Percentiles rank a stretch among this genome's conserved stretches.
These are phyloP conservation scores for Blastocystis sp. DNA, from an alignment of 352 stramenopile genomes.

Conservation along the genomic window DNA sequence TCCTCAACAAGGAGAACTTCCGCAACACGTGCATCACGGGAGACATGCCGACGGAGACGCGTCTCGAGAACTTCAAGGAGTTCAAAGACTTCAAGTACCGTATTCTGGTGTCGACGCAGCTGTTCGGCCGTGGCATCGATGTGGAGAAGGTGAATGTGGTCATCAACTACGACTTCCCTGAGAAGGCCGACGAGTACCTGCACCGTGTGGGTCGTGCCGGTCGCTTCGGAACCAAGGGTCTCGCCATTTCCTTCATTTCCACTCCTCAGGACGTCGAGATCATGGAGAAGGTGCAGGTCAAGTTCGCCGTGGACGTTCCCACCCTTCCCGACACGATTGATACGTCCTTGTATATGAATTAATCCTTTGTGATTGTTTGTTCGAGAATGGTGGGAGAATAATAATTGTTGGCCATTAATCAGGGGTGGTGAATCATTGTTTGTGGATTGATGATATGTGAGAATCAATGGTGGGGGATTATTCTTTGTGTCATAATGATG, in stretches of 20 bases:
- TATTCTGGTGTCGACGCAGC: constrained; percentile 97
- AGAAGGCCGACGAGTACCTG: constrained; percentile 95
- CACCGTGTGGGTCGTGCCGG: constrained; percentile 93
- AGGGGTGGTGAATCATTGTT: background rate
- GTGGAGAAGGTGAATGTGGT: constrained; percentile 99
- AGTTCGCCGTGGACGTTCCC: constrained; percentile 99
- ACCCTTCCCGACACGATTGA: constrained; percentile 98
- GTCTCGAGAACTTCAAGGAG: constrained; percentile 95
- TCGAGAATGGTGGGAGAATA: background rate
- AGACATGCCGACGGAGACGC: constrained; percentile 78
- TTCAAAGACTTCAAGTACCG: constrained; percentile 99
- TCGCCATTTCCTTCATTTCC: constrained; percentile 99
- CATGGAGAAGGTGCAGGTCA: constrained; percentile 93
- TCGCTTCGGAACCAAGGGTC: constrained; percentile 98
- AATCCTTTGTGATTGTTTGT: constrained; percentile 1
- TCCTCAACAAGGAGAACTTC: constrained; percentile 99
- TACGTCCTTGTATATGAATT: constrained; percentile 93
- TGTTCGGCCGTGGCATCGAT: constrained; percentile 99
- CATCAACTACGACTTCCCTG: constrained; percentile 99
- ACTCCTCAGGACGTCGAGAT: constrained; percentile 94
- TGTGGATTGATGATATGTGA: background rate
- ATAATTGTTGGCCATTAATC: constrained; percentile 11
- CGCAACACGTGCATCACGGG: constrained; percentile 98
- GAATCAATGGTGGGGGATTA: background rate
- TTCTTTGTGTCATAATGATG: too few relatives aligned